These are phyloP conservation scores for Kodamaea neixiangensis DNA, from an alignment of 805 yeast species.

Conservation along the genomic window DNA sequence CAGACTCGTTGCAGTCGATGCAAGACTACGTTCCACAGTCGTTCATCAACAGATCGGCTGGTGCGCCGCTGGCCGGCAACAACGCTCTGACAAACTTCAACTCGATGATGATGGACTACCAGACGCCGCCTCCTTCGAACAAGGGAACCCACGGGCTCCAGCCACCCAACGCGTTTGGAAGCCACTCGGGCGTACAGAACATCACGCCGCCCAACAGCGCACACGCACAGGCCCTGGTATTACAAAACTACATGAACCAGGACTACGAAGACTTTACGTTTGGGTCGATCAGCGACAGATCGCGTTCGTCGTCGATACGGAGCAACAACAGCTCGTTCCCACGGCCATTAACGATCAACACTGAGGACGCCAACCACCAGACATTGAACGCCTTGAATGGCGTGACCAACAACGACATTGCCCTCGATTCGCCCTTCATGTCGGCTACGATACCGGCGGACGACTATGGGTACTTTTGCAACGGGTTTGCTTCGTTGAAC, in stretches of 20 bases:
- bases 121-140: conserved; percentile 39
- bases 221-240: conserved; percentile 7
- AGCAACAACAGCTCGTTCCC: conserved; percentile 29
- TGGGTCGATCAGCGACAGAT: conserved; percentile 17
- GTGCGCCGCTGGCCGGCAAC: conserved; percentile 5
- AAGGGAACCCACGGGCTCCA: conserved; percentile 26
- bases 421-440: conserved; percentile 45
- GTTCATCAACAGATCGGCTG: conserved; percentile 34
- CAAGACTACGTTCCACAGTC: conserved; percentile 47
- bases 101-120: conserved; percentile 43
- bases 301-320: conserved; percentile 25
- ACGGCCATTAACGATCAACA: conserved; percentile 39
- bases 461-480: conserved; percentile 34
- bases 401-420: conserved; percentile 9
- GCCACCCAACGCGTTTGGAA: conserved; percentile 9
- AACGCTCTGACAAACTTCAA: conserved; percentile 24
- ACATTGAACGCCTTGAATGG: conserved; percentile 27
- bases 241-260: conserved; percentile 11
- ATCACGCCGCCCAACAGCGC: conserved; percentile 15
- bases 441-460: conserved; percentile 40
- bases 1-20: conserved; percentile 46
- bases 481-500: conserved; percentile 12
- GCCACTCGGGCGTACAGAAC: conserved; percentile 1
- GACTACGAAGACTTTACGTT: conserved; percentile 38
- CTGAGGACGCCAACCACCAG: conserved; percentile 33